Conservation (phyloP, 2,329 filamentous ascomycete genomes). For the Neurospora sp. region DNA sequence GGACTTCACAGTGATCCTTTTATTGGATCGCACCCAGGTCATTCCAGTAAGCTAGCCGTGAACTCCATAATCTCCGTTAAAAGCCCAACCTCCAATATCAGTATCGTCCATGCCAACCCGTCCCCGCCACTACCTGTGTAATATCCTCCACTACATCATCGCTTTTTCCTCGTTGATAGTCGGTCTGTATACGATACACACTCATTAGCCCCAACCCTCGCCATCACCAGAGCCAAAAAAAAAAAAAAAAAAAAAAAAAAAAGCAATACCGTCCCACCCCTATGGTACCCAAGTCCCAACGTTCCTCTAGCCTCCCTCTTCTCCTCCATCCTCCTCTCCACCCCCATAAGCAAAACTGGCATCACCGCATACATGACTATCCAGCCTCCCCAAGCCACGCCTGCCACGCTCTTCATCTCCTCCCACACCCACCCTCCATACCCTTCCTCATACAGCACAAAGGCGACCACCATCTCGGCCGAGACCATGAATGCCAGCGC, state of each 20-base stretch:
- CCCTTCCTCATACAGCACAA: constrained; percentile 15
- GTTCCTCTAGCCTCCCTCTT: constrained; percentile 12
- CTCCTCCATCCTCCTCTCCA: constrained; percentile 23
- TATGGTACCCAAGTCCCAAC: not conserved
- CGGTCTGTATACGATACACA: not conserved
- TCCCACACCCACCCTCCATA: constrained; percentile 14
- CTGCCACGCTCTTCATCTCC: not conserved
- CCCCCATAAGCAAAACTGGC: constrained; percentile 18
- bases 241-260: no score
- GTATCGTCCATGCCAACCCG: not conserved
- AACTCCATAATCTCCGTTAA: not conserved
- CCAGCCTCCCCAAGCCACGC: constrained; percentile 7
- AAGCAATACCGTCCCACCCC: not conserved
- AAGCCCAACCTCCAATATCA: not conserved
- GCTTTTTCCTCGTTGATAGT: not conserved
- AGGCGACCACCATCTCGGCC: constrained; percentile 11
- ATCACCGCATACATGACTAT: constrained; percentile 16
- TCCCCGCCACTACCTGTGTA: not conserved
- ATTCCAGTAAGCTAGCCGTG: not conserved
- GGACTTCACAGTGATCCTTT: not conserved
- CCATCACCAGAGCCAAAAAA: not conserved
- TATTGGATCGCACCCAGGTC: not conserved
- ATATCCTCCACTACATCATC: not conserved
- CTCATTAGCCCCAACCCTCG: not conserved
- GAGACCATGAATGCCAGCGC: constrained; percentile 17